Base-by-base conservation (phyloP, 2,329 filamentous ascomycete genomes). In the Seiridium unicorne region DNA sequence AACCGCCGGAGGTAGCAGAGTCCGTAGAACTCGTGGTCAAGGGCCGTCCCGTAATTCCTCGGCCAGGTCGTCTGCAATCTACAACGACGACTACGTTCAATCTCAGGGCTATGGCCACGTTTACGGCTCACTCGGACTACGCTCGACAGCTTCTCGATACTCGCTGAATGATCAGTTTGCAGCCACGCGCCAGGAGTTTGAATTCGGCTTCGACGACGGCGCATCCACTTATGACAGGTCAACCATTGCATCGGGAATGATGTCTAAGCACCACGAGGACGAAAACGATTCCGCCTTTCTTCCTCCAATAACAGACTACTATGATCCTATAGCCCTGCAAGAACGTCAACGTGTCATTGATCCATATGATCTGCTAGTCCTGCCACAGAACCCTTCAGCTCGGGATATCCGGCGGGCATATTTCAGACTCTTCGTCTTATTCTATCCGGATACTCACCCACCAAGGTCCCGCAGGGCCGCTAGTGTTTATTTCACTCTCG, bases 141-240 rank as follows among this genome's bases (percentile, higher is more conserved):
- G 74, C 35, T 72, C 75, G 36, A 70, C 70, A n/a, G 71, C 72
- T 10, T 81, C 78, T 34, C 76, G 79, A 51, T 78, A 76, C 69
- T 82, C 80, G 3, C 71, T 82, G 51, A 76, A 74, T 51, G 78
- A 81, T 49, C 78, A 82, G 59, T 82, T 82, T 60, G 78, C 80
- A 26, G 70, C 77, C 42, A 82, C 80, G 5, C 71, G 78, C 38
- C 73, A 72, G 53, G 79, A 81, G 61, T 78, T 76, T 55, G 78
- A 80, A 53, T 79, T 81, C 56, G 79, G 74, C 64, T 79, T 78
- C 59, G 80, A 82, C 64, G 80, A 82, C 62, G 75, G 71, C 26
- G 79, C 77, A 46, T 81, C 79, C 18, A 68, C 80, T 48, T 69
- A 76, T 58, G 77, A 78, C 34, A 70, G 70, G 46, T 65, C 66